Conservation (phyloP, 176 grass and related monocot species). For the Cenchrus fungigraminus region DNA sequence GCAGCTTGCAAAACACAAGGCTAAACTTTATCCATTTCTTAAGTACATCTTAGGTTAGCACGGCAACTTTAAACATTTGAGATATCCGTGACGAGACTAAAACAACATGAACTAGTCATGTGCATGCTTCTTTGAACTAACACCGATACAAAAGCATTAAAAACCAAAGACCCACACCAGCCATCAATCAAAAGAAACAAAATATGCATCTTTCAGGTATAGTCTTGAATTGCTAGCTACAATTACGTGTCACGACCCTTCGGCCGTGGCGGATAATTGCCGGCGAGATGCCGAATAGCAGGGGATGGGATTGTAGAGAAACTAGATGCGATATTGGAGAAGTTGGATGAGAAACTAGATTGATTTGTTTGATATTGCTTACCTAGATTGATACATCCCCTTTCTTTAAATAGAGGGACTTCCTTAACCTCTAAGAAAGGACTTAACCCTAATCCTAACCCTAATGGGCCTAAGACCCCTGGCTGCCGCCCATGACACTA, state of each 20-base stretch:
- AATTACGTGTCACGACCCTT: not conserved
- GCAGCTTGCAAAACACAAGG: constrained; percentile 1
- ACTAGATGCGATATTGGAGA: too few relatives aligned
- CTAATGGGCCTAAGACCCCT: too few relatives aligned
- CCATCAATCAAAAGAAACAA: not conserved
- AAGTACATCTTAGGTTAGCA: constrained; percentile 1
- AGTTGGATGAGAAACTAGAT: too few relatives aligned
- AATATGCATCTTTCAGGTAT: constrained; percentile 10
- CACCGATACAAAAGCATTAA: constrained; percentile 20
- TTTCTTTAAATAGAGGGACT: too few relatives aligned
- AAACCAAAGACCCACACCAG: constrained; percentile 2
- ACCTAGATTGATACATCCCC: too few relatives aligned
- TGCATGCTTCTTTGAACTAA: constrained; percentile 23
- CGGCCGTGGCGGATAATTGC: too few relatives aligned
- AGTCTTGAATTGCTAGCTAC: constrained; percentile 3
- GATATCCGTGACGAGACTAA: constrained; percentile 5
- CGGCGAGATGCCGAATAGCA: too few relatives aligned
- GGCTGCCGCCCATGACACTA: too few relatives aligned
- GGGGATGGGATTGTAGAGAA: too few relatives aligned
- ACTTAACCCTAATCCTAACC: too few relatives aligned
- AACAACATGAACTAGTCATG: constrained; percentile 16
- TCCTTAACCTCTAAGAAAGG: too few relatives aligned
- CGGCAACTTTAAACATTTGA: not conserved
- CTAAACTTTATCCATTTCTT: not conserved
- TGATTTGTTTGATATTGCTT: too few relatives aligned